Percentiles rank a stretch among this genome's conserved stretches.
phyloP scores from a whole-genome alignment of 176 grass and related monocot genomes.

The Oryza coarctata region DNA sequence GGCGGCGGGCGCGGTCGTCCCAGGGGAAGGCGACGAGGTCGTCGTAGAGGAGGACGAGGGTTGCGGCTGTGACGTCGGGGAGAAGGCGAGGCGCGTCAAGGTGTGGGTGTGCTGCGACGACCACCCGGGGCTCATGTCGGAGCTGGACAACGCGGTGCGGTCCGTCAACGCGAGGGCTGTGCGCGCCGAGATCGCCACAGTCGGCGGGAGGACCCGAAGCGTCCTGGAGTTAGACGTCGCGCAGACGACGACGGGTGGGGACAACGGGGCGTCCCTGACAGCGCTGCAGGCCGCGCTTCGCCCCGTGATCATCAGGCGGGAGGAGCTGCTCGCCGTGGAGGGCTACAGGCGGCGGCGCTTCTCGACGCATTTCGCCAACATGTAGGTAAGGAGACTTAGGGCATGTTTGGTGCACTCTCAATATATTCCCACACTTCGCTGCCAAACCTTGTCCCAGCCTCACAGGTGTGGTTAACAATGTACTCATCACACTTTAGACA shows the following conservation, averaged over 20 bases:
- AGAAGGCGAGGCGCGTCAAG: constrained; percentile 38
- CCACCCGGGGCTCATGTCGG: constrained; percentile 79
- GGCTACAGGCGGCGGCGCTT: constrained; percentile 63
- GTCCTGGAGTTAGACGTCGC: constrained; percentile 69
- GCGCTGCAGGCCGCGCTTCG: constrained; percentile 75
- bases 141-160: constrained; percentile 68
- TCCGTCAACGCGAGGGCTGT: constrained; percentile 76
- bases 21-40: constrained; percentile 73
- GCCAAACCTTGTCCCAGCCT: too few relatives aligned
- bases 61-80: constrained; percentile 12
- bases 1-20: constrained; percentile 52
- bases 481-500: too few relatives aligned
- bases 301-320: constrained; percentile 58
- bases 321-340: constrained; percentile 53
- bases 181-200: constrained; percentile 77
- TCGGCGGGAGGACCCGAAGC: constrained; percentile 73
- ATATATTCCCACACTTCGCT: too few relatives aligned
- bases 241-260: neutral
- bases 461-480: too few relatives aligned
- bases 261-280: neutral
- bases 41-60: constrained; percentile 50
- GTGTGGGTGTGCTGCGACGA: constrained; percentile 90
- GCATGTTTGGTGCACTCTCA: too few relatives aligned
- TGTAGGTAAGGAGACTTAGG: neutral
- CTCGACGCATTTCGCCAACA: constrained; percentile 44